Conservation (phyloP, 192 early-diverging fungal species). For the Phlyctochytrium arcticum region DNA sequence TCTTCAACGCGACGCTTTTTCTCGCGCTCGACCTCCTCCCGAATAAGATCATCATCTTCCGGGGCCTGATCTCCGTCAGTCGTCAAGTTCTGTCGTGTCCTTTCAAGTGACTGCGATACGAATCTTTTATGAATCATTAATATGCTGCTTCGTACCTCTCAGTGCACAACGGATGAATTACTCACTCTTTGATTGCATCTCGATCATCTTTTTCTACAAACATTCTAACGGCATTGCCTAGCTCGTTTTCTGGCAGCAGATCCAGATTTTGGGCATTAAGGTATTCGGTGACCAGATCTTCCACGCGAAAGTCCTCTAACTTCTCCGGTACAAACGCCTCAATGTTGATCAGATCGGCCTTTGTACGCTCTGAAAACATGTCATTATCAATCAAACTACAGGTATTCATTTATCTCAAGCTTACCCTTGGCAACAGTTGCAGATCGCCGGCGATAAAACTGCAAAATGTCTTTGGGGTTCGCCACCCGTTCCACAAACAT, state of each 20-base stretch:
- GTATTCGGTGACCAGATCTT: constrained; percentile 73
- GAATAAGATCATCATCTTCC: background rate
- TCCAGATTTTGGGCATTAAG: constrained; percentile 63
- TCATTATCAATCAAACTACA: background rate
- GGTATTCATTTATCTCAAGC: background rate
- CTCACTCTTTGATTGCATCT: constrained; percentile 72
- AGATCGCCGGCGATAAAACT: constrained; percentile 65
- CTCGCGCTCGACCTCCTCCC: constrained; percentile 7
- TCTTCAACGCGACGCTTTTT: constrained; percentile 2
- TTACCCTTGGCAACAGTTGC: background rate
- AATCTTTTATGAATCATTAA: constrained; percentile 5
- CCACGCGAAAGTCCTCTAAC: constrained; percentile 65
- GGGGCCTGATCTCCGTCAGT: background rate
- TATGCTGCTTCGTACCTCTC: background rate
- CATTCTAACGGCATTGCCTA: constrained; percentile 67
- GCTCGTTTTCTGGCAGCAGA: constrained; percentile 69
- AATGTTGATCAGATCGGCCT: background rate
- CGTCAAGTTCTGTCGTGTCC: constrained; percentile 4
- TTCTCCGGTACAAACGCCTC: constrained; percentile 53
- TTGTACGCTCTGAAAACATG: constrained; percentile 3
- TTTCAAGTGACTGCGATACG: constrained; percentile 15
- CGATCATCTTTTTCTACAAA: constrained; percentile 86
- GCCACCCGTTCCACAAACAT: constrained; percentile 76
- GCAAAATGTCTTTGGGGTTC: constrained; percentile 82
- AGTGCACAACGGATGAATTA: background rate